A percentile compares a stretch with the other conserved stretches of the same genome.
These are phyloP conservation scores for Marchantia paleacea DNA, from an alignment of 225 moss, liverwort and hornwort species.

Conservation along the genomic window DNA sequence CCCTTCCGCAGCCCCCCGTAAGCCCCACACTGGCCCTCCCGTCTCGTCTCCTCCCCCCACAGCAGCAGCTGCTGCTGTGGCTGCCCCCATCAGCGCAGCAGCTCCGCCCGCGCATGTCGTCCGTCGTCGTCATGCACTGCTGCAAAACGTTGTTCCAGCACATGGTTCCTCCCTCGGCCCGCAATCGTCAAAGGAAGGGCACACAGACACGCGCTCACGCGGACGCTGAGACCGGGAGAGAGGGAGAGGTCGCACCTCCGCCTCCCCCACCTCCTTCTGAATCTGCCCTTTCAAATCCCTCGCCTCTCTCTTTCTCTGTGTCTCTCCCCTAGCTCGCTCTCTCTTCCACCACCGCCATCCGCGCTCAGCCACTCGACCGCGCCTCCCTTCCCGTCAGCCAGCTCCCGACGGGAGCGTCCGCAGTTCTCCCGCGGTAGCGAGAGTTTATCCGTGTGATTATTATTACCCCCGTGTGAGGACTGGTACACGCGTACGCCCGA, in stretches of 20 bases:
- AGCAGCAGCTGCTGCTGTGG: background rate
- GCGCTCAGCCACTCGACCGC: background rate
- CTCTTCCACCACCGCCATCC: background rate
- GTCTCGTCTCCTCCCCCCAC: background rate
- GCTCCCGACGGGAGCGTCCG: no score
- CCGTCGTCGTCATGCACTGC: background rate
- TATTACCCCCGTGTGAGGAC: no score
- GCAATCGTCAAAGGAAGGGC: background rate
- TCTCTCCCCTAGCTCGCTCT: background rate
- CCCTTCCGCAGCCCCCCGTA: background rate
- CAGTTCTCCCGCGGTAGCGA: no score
- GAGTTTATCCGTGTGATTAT: no score
- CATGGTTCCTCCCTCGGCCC: background rate
- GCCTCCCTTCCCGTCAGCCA: background rate
- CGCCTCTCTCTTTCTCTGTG: background rate
- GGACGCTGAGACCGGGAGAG: no score
- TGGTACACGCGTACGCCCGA: no score
- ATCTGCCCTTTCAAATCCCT: constrained; percentile 12
- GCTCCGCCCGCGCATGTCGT: background rate
- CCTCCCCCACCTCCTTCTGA: background rate
- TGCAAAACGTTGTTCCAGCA: constrained; percentile 7
- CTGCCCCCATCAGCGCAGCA: background rate
- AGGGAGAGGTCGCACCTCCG: constrained; percentile 1
- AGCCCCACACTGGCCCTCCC: no score
- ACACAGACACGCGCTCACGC: no score